Base-by-base conservation (phyloP, 768 basidiomycete genomes). In the Lanmaoa pseudosensibilis region DNA sequence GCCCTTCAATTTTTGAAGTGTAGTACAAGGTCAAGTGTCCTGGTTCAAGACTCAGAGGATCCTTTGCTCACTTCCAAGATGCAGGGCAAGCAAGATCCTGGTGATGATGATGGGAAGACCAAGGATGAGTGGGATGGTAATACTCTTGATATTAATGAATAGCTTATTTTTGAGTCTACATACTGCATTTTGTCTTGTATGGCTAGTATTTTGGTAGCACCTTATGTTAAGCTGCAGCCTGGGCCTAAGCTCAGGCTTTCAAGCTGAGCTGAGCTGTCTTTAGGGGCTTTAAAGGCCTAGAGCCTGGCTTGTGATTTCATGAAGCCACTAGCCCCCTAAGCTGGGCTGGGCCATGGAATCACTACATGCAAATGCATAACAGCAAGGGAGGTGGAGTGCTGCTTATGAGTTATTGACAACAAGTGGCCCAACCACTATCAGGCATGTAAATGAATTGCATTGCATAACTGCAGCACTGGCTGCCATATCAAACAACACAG, bases 1-100 rank as follows among this genome's bases (percentile, higher is more conserved):
- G 58, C 33, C 0, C 39, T 58, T 18, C 45, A 58, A n/a, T 58
- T 55, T n/a, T 21, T 58, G 8, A 50, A 58, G 19, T 58, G 48
- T 1, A 39, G 2, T 11, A 55, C 19, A 18, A 13, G 9, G 19
- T 36, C 43, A 0, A 30, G 7, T 27, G 6, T 54, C 8, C 2
- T 50, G 3, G 30, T 40, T 46, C 12, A 11, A 27, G 40, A 27
- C 27, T 27, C 7, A 5, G 27, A 55, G 30, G 44, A 45, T 34
- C 12, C 44, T 5, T 36, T 1, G 1, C 4, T 55, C 1, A 11
- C 39, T 13, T 0, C 23, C 2, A 9, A 55, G n/a, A 8, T 53
- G 27, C 27, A 39, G 9, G 37, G 10, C 1, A 49, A 25, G 21
- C 33, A 16, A 2, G 30, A 44, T 10, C n/a, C 32, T 12, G 8